These are phyloP conservation scores for Chrysoporthe austroafricana DNA, from an alignment of 2,329 filamentous ascomycete species.

Conservation along the genomic window DNA sequence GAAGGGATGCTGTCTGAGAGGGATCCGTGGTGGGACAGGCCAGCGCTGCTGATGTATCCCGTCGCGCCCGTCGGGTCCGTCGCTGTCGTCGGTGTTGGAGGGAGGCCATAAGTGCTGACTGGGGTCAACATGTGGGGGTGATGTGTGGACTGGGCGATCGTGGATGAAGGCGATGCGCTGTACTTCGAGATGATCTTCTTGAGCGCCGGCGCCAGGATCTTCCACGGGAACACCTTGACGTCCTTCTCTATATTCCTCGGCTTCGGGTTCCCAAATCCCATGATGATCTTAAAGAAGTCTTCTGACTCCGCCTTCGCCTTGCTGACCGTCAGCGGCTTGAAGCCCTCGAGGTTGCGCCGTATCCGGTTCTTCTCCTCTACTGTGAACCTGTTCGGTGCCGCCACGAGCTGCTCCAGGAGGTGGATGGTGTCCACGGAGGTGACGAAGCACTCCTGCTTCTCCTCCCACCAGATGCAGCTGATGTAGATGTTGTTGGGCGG, in stretches of 20 bases:
- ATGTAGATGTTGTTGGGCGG: constrained; percentile 87
- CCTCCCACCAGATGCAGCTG: constrained; percentile 96
- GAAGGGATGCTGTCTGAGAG: constrained; percentile 36
- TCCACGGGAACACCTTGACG: constrained; percentile 98
- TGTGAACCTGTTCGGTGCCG: constrained; percentile 74
- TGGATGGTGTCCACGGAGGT: constrained; percentile 97
- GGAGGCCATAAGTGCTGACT: constrained; percentile 48
- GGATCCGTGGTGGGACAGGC: constrained; percentile 50
- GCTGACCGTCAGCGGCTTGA: constrained; percentile 88
- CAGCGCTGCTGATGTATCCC: constrained; percentile 43
- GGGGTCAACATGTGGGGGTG: constrained; percentile 45
- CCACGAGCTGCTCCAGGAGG: constrained; percentile 89
- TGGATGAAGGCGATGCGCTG: constrained; percentile 45
- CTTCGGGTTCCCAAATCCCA: constrained; percentile 94
- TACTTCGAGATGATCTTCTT: constrained; percentile 99
- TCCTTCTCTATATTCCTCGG: constrained; percentile 98
- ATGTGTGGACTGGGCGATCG: constrained; percentile 29
- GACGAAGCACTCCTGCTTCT: constrained; percentile 88
- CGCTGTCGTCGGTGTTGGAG: constrained; percentile 49
- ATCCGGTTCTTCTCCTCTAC: constrained; percentile 99
- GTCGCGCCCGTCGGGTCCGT: constrained; percentile 44
- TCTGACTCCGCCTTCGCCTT: constrained; percentile 92
- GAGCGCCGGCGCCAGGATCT: constrained; percentile 80
- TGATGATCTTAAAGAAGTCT: constrained; percentile 98
- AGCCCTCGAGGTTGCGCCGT: constrained; percentile 91